Evolutionary conservation across 306 rosid genomes (phyloP).

Genomic region (Castanospermum australe): DNA sequence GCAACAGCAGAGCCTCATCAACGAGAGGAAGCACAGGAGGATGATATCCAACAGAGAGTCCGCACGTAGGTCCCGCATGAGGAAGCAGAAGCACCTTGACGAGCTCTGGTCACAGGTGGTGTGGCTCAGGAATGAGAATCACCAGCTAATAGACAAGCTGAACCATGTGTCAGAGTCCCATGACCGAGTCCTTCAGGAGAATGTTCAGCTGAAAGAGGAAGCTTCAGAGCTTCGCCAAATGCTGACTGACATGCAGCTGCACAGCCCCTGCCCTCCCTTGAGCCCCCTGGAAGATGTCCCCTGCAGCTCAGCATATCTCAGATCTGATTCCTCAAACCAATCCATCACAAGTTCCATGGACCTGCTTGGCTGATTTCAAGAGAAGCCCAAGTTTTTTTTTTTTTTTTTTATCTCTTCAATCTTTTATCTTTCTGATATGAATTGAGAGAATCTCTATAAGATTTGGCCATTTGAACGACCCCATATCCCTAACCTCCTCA

Average conservation of each 20-base stretch:
- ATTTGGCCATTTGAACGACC: too few relatives aligned
- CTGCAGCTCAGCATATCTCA: conserved; percentile 38
- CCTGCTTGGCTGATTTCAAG: conserved; percentile 40
- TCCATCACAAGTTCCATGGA: conserved; percentile 50
- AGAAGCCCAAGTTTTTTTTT: conserved; percentile 16
- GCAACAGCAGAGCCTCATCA: conserved; percentile 66
- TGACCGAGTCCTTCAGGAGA: conserved; percentile 65
- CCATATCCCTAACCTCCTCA: background rate
- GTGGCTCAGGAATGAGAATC: conserved; percentile 90
- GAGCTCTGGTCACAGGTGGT: conserved; percentile 95
- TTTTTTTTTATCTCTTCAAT: conserved; percentile 27
- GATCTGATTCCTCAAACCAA: conserved; percentile 35
- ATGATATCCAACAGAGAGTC: conserved; percentile 97
- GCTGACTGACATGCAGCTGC: conserved; percentile 64
- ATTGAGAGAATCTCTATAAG: too few relatives aligned
- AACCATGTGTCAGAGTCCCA: conserved; percentile 69
- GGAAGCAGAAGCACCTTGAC: conserved; percentile 94
- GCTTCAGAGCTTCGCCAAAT: conserved; percentile 74
- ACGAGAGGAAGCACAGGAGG: conserved; percentile 86
- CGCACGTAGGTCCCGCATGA: conserved; percentile 93
- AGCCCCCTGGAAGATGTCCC: conserved; percentile 61
- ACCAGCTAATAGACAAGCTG: conserved; percentile 66
- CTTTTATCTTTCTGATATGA: background rate
- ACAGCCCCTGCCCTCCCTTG: conserved; percentile 55
- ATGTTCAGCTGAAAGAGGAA: conserved; percentile 77